phyloP scores from a whole-genome alignment of 441 rosid species.

The Eruca vesicaria region DNA sequence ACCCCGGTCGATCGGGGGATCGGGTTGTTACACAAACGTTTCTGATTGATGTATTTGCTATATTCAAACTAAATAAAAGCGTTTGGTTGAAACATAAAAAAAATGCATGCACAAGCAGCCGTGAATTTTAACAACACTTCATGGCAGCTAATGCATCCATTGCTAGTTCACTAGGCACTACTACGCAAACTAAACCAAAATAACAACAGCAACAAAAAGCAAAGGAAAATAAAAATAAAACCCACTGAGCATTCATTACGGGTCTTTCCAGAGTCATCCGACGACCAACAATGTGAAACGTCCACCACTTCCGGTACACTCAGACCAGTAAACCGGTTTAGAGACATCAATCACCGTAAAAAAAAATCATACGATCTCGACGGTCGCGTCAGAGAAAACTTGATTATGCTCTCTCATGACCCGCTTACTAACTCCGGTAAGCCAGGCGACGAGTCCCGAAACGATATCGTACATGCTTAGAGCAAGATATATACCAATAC shows the following conservation, averaged over 20 bases:
- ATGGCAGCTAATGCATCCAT: slow-evolving; percentile 44
- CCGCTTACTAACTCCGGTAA: slow-evolving; percentile 48
- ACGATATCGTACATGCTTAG: slow-evolving; percentile 52
- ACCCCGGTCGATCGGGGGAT: too few species aligned
- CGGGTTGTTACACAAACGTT: too few species aligned
- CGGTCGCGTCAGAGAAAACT: slow-evolving; percentile 53
- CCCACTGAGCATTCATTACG: slow-evolving; percentile 11
- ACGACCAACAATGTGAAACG: slow-evolving; percentile 26
- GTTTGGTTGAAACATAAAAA: slow-evolving; percentile 18
- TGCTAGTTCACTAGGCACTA: slow-evolving; percentile 22
- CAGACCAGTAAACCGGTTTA: slow-evolving; percentile 11
- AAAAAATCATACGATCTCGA: slow-evolving; percentile 37
- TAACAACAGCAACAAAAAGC: not conserved
- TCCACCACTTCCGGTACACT: slow-evolving; percentile 15
- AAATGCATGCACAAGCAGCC: slow-evolving; percentile 43
- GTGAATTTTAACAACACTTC: slow-evolving; percentile 14
- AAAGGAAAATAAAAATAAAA: slow-evolving; percentile 3
- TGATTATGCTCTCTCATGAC: slow-evolving; percentile 60
- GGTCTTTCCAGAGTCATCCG: slow-evolving; percentile 17
- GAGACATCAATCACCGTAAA: not conserved
- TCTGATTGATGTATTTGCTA: not conserved
- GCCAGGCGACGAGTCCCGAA: slow-evolving; percentile 32
- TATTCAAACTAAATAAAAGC: slow-evolving; percentile 10
- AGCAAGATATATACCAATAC: slow-evolving; percentile 65
- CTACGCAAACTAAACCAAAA: slow-evolving; percentile 12